Evolutionary conservation across 306 rosid species (phyloP).

Genomic region (Adenanthera pavonina): DNA sequence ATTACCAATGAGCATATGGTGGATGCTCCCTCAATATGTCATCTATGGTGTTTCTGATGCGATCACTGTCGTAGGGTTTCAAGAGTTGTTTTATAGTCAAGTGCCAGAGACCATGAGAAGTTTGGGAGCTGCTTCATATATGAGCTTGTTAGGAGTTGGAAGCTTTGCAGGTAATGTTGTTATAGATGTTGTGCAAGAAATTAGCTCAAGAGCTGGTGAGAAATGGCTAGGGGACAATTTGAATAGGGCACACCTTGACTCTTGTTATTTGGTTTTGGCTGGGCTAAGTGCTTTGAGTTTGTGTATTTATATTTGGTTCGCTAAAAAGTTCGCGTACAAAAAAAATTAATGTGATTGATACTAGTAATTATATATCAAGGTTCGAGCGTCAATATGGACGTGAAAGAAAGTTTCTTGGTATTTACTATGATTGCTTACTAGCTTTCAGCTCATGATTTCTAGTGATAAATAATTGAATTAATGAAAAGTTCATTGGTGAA

Average conservation of each 20-base stretch:
- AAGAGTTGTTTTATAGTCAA: constrained; percentile 69
- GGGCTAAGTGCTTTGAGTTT: constrained; percentile 54
- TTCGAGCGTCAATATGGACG: neutral
- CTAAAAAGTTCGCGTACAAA: constrained; percentile 60
- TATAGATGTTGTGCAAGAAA: constrained; percentile 47
- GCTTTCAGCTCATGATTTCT: neutral
- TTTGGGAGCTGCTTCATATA: constrained; percentile 72
- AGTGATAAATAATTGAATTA: no score
- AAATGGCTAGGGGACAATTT: constrained; percentile 64
- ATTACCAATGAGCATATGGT: constrained; percentile 70
- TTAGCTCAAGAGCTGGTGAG: constrained; percentile 38
- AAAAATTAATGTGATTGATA: constrained; percentile 45
- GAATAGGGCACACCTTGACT: constrained; percentile 68
- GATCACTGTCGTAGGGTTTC: constrained; percentile 62
- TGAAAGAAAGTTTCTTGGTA: neutral
- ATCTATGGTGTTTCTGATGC: constrained; percentile 57
- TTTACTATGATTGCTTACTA: neutral
- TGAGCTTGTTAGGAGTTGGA: constrained; percentile 63
- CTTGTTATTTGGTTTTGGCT: constrained; percentile 69
- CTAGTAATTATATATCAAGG: neutral
- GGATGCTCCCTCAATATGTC: constrained; percentile 76
- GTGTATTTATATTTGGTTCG: constrained; percentile 53
- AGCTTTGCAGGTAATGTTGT: constrained; percentile 54
- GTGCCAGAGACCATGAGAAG: constrained; percentile 70
- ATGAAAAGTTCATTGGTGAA: no score